These are phyloP conservation scores for Apiotrichum domesticum DNA, from an alignment of 1,284 basidiomycete species.

Conservation along the genomic window DNA sequence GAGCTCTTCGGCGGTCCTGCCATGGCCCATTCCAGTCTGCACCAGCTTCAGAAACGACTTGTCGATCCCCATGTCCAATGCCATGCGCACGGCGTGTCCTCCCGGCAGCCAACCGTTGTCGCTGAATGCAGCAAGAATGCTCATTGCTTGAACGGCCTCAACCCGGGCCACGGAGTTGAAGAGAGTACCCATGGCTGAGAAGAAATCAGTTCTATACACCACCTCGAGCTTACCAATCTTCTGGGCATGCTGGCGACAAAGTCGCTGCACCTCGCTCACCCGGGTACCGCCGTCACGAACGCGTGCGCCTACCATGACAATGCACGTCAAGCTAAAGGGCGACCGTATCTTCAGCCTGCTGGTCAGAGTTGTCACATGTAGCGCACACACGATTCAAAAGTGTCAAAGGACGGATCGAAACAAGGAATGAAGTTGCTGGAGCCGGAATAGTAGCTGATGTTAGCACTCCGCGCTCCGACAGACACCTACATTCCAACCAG, in stretches of 20 bases:
- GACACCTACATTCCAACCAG: conserved; percentile 65
- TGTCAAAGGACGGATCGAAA: conserved; percentile 70
- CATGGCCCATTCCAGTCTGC: conserved; percentile 62
- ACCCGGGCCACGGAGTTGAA: conserved; percentile 73
- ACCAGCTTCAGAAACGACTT: conserved; percentile 79
- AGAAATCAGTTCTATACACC: background rate
- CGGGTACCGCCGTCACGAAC: conserved; percentile 73
- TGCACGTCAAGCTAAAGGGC: conserved; percentile 56
- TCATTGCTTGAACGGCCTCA: conserved; percentile 85
- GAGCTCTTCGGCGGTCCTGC: conserved; percentile 54
- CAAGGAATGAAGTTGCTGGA: conserved; percentile 84
- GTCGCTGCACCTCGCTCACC: conserved; percentile 35
- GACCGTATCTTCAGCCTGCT: conserved; percentile 36
- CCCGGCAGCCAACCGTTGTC: conserved; percentile 87
- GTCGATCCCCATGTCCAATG: conserved; percentile 82
- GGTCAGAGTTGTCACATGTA: background rate
- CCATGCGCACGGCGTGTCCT: conserved; percentile 84
- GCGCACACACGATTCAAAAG: conserved; percentile 56
- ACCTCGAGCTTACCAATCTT: conserved; percentile 50
- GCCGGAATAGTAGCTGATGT: conserved; percentile 59
- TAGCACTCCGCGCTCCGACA: conserved; percentile 1
- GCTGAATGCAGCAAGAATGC: conserved; percentile 80
- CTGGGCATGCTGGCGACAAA: conserved; percentile 63
- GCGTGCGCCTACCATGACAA: conserved; percentile 81
- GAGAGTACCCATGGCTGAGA: conserved; percentile 64